A percentile compares a stretch with the other conserved stretches of the same genome.
These are phyloP conservation scores for Monilinia fructicola DNA, from an alignment of 2,329 filamentous ascomycete species.

Conservation along the genomic window DNA sequence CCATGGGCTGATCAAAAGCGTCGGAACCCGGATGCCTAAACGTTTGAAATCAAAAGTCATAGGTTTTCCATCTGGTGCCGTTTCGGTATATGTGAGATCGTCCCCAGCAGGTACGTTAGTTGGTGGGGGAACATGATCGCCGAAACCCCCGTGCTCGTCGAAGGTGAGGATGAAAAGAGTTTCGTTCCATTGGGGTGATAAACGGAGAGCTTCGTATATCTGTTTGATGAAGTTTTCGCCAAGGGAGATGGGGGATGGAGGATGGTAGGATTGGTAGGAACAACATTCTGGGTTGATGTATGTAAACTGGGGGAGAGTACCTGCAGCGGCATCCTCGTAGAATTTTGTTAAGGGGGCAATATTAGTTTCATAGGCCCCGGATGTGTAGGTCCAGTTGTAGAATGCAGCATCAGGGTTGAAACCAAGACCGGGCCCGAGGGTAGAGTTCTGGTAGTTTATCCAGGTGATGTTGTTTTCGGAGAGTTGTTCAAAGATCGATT, in stretches of 20 bases:
- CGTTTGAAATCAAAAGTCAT: slow-evolving; percentile 46
- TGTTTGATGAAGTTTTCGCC: slow-evolving; percentile 49
- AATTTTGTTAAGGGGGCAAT: slow-evolving; percentile 45
- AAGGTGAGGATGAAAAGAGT: slow-evolving; percentile 50
- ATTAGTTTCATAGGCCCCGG: slow-evolving; percentile 41
- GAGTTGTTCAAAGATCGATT: slow-evolving; percentile 45
- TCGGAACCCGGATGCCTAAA: slow-evolving; percentile 47
- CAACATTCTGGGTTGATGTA: slow-evolving; percentile 55
- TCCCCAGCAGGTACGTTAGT: slow-evolving; percentile 44
- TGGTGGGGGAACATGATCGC: slow-evolving; percentile 48
- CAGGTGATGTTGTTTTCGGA: slow-evolving; percentile 45
- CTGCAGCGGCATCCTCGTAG: slow-evolving; percentile 47
- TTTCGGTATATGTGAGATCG: slow-evolving; percentile 42
- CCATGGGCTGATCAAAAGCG: slow-evolving; percentile 47
- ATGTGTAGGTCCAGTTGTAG: slow-evolving; percentile 46
- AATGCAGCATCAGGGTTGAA: slow-evolving; percentile 48
- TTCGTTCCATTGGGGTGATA: slow-evolving; percentile 48
- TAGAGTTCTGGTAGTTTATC: slow-evolving; percentile 50
- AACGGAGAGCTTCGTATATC: slow-evolving; percentile 48
- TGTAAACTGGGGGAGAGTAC: slow-evolving; percentile 47
- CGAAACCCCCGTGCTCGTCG: slow-evolving; percentile 50
- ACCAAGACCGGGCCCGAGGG: slow-evolving; percentile 38
- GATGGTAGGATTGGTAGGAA: slow-evolving; percentile 50
- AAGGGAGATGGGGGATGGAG: slow-evolving; percentile 46
- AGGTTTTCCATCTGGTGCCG: slow-evolving; percentile 41